Base-by-base conservation (phyloP, 768 basidiomycete species). In the Auricularia sp. region DNA sequence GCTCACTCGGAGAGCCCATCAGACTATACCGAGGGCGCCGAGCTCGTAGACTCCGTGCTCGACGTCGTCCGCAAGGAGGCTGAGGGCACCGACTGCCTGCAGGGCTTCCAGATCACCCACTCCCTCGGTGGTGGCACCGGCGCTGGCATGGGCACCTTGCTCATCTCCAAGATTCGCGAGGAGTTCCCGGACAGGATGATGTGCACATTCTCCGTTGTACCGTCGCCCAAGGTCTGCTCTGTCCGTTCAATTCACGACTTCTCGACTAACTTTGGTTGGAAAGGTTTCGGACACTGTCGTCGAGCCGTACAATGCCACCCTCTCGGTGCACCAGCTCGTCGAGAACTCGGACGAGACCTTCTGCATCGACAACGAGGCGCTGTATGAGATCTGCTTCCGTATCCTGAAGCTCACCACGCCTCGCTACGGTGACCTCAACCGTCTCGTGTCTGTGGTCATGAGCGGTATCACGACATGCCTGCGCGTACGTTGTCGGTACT, bases 161-260 rank as follows among this genome's bases (percentile, higher is more conserved):
- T 99, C 69, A 97, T 99, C 76, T 98, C 95, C 70, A 99, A 99
- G 82, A 97, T 99, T 75, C 87, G 96, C 69, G 95, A 98, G 77
- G 96, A 99, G 75, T 99, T 92, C 79, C 97, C 96, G 69, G 97
- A 99, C 78, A 84, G 97, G 65, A 99, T 99, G 96, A 98, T 98
- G 96, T 94, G 92, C 77, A 98, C 97, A 67, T 99, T 96, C 83
- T 98, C 97, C 64, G 96, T 99, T 72, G 92, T 98, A 16, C 96
- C 96, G 36, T 89, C 87, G 77, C 94, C 96, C 65, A 96, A 96
- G 77, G 95, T 77, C 35, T 16, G 63, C 62, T n/a, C n/a, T 33
- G 16, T 16, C 29, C 37, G n/a, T 14, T 54, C 29, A 29, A 16
- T 47, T 36, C 11, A 18, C n/a, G 39, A 11, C 44, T 18, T 33